These are phyloP conservation scores for Colletotrichum higginsianum DNA, from an alignment of 2,329 filamentous ascomycete species.

Conservation along the genomic window DNA sequence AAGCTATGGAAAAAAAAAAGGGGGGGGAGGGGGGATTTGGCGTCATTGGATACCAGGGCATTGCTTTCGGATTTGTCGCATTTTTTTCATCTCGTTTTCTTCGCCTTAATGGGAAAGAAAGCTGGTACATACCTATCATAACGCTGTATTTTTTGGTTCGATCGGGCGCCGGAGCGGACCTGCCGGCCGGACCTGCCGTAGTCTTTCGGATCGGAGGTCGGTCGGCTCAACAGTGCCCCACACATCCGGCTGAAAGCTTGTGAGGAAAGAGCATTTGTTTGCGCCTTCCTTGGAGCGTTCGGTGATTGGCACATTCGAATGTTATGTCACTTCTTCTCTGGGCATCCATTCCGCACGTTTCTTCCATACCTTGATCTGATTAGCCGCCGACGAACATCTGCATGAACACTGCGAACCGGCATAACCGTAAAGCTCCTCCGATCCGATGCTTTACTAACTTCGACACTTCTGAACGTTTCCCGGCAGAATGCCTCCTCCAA, in stretches of 20 bases:
- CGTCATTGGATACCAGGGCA: constrained; percentile 41
- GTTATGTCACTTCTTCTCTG: not conserved
- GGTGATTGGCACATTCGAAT: not conserved
- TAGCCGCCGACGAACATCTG: not conserved
- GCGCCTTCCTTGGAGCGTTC: not conserved
- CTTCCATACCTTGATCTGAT: not conserved
- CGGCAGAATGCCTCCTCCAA: not conserved
- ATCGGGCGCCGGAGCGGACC: not conserved
- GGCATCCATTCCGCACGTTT: not conserved
- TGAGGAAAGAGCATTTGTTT: not conserved
- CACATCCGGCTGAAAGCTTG: not conserved
- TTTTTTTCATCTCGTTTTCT: not conserved
- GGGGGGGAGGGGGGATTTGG: constrained; percentile 26
- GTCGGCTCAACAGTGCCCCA: not conserved
- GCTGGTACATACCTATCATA: not conserved
- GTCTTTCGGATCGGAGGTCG: not conserved
- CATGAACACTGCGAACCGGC: too few species aligned
- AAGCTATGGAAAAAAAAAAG: constrained; percentile 9
- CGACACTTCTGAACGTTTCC: not conserved
- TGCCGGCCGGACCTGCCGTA: not conserved
- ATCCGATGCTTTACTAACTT: not conserved
- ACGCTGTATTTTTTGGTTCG: not conserved
- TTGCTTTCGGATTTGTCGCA: constrained; percentile 11
- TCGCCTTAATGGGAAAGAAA: not conserved
- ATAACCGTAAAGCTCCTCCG: not conserved